phyloP scores from a whole-genome alignment of 2,329 filamentous ascomycete species.

The Pseudogymnoascus sp. region DNA sequence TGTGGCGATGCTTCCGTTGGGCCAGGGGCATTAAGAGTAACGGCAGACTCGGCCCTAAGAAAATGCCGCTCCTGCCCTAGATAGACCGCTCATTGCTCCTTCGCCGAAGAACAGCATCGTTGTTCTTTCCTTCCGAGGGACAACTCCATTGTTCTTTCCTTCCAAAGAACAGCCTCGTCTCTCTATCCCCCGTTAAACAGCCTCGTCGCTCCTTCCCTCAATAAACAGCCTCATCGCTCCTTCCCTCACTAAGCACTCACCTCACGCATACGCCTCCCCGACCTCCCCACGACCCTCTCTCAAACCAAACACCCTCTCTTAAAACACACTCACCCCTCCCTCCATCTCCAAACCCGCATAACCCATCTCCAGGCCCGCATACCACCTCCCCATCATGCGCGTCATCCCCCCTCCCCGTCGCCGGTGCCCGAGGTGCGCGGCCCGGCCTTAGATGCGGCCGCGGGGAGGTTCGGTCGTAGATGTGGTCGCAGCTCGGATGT shows the following conservation, averaged over 20 bases:
- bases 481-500: not conserved
- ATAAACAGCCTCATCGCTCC: not conserved
- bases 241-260: not conserved
- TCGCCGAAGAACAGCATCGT: too few relatives aligned
- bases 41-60: too few relatives aligned
- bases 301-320: not conserved
- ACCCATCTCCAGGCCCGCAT: not conserved
- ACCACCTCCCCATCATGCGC: not conserved
- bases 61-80: not conserved
- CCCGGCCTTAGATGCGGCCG: not conserved
- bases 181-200: not conserved
- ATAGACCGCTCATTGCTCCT: not conserved
- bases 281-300: not conserved
- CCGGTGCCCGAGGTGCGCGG: not conserved
- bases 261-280: not conserved
- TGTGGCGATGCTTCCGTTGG: too few relatives aligned
- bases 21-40: too few relatives aligned
- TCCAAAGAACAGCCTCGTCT: not conserved
- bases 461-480: not conserved
- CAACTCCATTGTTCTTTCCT: not conserved
- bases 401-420: not conserved
- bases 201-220: not conserved
- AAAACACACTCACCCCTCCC: not conserved
- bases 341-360: not conserved
- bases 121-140: not conserved